A percentile compares a stretch with the other conserved stretches of the same genome.
phyloP scores from a whole-genome alignment of 2,329 filamentous ascomycete species.

The Byssochlamys sp. region DNA sequence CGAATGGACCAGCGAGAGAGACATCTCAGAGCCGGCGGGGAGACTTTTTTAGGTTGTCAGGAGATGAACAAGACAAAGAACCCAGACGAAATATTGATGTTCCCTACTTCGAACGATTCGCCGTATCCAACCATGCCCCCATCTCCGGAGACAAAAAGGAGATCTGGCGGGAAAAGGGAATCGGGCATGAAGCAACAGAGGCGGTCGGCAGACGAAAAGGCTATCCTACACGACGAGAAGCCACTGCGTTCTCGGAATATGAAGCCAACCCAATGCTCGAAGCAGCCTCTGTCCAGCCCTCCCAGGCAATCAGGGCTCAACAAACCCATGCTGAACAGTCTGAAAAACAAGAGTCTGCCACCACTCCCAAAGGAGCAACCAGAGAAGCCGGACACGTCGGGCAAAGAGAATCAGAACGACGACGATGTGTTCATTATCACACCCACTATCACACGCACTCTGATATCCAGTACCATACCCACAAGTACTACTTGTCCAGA shows the following conservation, averaged over 20 bases:
- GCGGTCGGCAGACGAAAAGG: conserved; percentile 11
- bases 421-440: conserved; percentile 29
- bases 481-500: conserved; percentile 2
- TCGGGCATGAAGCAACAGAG: conserved; percentile 4
- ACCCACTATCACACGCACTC: conserved; percentile 35
- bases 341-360: background rate
- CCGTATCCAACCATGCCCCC: conserved; percentile 14
- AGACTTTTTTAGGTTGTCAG: conserved; percentile 34
- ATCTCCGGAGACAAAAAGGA: conserved; percentile 13
- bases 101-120: conserved; percentile 18
- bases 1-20: conserved; percentile 15
- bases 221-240: conserved; percentile 18
- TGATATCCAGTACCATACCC: conserved; percentile 20
- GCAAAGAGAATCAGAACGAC: conserved; percentile 17
- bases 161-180: conserved; percentile 3
- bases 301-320: background rate
- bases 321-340: background rate
- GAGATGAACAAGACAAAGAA: conserved; percentile 28
- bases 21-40: conserved; percentile 16
- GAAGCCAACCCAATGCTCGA: conserved; percentile 26
- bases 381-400: conserved; percentile 6
- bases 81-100: conserved; percentile 29
- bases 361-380: background rate
- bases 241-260: conserved; percentile 23
- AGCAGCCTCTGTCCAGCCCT: conserved; percentile 16